phyloP scores from a whole-genome alignment of 2,329 filamentous ascomycete genomes.

The Monilinia fructigena region DNA sequence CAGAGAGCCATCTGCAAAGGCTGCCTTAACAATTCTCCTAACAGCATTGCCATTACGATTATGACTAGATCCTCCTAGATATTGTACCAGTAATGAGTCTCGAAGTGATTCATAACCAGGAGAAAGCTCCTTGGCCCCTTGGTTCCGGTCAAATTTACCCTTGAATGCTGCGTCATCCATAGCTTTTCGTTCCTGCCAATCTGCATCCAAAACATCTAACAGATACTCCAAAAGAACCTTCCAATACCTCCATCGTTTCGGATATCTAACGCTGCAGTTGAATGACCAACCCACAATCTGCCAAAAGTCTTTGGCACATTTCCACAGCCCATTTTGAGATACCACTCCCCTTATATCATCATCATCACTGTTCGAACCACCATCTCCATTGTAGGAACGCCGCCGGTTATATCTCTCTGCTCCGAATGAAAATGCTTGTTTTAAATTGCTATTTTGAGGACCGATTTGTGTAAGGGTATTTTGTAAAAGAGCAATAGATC shows the following conservation, averaged over 20 bases:
- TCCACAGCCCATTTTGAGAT: constrained; percentile 68
- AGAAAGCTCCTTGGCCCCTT: constrained; percentile 26
- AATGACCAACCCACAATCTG: constrained; percentile 86
- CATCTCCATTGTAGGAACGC: constrained; percentile 42
- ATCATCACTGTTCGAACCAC: constrained; percentile 47
- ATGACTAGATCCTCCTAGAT: constrained; percentile 39
- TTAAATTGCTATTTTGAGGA: constrained; percentile 66
- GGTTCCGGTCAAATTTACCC: constrained; percentile 34
- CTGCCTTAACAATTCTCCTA: constrained; percentile 58
- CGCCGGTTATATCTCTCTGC: constrained; percentile 35
- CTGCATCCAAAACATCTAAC: constrained; percentile 71
- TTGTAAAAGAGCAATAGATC: constrained; percentile 69
- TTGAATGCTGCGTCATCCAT: constrained; percentile 42
- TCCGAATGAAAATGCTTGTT: constrained; percentile 69
- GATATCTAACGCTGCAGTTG: constrained; percentile 75
- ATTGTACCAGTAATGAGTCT: constrained; percentile 60
- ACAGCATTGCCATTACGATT: constrained; percentile 1
- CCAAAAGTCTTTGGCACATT: constrained; percentile 84
- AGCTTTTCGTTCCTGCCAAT: constrained; percentile 60
- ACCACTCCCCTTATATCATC: constrained; percentile 55
- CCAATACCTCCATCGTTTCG: constrained; percentile 79
- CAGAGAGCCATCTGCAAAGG: constrained; percentile 64
- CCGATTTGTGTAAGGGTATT: constrained; percentile 65
- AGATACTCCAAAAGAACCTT: constrained; percentile 76
- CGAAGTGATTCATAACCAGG: constrained; percentile 43